Percentiles rank a stretch among this genome's conserved stretches.
Evolutionary conservation across 192 early-diverging fungal species (phyloP).

Genomic region (Ambispora gerdemannii): DNA sequence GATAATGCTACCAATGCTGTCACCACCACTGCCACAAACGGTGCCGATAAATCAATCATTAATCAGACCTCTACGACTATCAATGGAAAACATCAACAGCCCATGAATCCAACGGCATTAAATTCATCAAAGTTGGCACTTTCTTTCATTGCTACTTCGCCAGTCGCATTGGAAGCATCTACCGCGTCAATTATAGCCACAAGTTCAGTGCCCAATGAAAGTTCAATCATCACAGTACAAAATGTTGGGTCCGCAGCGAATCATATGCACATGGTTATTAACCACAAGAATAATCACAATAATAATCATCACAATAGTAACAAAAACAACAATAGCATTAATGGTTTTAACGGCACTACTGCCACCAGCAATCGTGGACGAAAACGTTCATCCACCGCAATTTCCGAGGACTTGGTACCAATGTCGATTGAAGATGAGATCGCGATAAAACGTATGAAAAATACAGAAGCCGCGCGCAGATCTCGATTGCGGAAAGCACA

Average conservation of each 20-base stretch:
- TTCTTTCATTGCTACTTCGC: background rate
- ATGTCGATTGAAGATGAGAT: constrained; percentile 43
- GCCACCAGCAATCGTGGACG: background rate
- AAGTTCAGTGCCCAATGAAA: background rate
- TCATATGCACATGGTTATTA: background rate
- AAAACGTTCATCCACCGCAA: background rate
- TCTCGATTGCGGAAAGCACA: constrained; percentile 83
- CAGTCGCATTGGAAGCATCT: background rate
- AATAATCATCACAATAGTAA: no score
- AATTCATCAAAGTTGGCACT: background rate
- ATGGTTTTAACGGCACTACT: no score
- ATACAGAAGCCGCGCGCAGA: constrained; percentile 94
- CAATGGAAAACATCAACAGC: no score
- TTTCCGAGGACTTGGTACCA: constrained; percentile 23
- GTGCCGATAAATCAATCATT: background rate
- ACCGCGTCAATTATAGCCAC: background rate
- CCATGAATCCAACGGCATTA: background rate
- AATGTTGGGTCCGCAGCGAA: background rate
- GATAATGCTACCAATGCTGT: background rate
- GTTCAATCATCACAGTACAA: background rate
- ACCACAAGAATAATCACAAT: background rate
- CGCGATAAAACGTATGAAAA: constrained; percentile 61
- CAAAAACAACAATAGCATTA: no score
- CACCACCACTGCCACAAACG: background rate
- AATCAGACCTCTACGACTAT: background rate